Evolutionary conservation across 257 asterid species (phyloP), one percentile per base, ranked within the genome.

Genomic region (Buddleja alternifolia): DNA sequence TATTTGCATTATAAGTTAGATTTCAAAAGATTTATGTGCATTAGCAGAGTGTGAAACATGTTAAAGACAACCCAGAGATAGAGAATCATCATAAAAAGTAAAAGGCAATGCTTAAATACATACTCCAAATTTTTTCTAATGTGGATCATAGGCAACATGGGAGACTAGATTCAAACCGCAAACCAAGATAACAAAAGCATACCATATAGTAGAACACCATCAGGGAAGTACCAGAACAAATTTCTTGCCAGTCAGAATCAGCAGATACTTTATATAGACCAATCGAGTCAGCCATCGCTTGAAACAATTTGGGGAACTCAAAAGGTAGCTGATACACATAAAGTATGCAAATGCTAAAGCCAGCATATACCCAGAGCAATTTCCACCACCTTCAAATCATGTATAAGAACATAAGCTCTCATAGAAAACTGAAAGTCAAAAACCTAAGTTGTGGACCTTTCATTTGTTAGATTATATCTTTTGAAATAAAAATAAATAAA

Each of bases 341-440:
- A 40, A 90, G 86, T 58, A 88, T 73, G 83, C 90, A 78, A 83
- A 90, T 80, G 82, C 54, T 77, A 78, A 84, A 77, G 73, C 93
- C 95, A 74, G 97, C 89, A 71, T 90, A 90, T 24, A 83, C 70
- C 93, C 95, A 84, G 58, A 90, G 93, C 80, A 74, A 87, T 79
- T 83, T 90, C 97, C 97, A 88, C 84, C 90, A 86, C 97, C 97
- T 90, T 79, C 82, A 81, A 80, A 52, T 36, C 58, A 80, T 51
- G 73, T 16, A 75, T 55, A 62, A 75, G 67, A 75, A 67, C 75
- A 78, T 66, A 80, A 75, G 73, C 79, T 70, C 73, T 61, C 64
- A 64, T 78, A 78, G 64, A 24, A 68, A 66, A 59, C 60, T 56
- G 60, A 77, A 73, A 25, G 69, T 71, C 59, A 71, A 46, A 57